These are phyloP conservation scores for Neohortaea acidophila DNA, from an alignment of 495 filamentous ascomycete genomes.

Conservation along the genomic window DNA sequence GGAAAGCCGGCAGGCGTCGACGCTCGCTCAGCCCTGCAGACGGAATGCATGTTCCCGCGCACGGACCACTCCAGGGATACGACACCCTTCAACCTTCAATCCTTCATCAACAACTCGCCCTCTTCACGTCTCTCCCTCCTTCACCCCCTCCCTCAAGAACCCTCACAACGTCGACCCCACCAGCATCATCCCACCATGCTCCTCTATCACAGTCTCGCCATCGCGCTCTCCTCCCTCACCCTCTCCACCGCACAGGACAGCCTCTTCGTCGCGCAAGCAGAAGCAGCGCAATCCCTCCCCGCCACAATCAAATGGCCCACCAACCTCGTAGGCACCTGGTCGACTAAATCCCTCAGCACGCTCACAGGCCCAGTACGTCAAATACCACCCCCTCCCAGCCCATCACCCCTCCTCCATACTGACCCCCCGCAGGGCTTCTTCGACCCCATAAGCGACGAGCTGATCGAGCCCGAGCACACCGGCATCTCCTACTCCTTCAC, in stretches of 20 bases:
- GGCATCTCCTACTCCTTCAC: slow-evolving; percentile 78
- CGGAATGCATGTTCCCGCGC: too few species aligned
- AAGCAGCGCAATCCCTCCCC: not conserved
- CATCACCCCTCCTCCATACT: not conserved
- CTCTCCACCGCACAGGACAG: slow-evolving; percentile 4
- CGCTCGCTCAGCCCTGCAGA: too few species aligned
- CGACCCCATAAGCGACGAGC: slow-evolving; percentile 49
- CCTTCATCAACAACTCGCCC: too few species aligned
- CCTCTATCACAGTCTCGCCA: slow-evolving; percentile 14
- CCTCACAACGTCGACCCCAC: too few species aligned
- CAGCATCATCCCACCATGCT: too few species aligned
- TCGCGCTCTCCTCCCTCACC: slow-evolving; percentile 3
- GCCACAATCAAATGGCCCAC: slow-evolving; percentile 1
- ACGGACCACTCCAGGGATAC: too few species aligned
- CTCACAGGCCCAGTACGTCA: slow-evolving; percentile 57
- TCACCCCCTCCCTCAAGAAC: too few species aligned
- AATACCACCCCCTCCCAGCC: not conserved
- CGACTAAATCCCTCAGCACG: slow-evolving; percentile 56
- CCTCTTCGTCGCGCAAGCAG: not conserved
- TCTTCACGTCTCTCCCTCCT: too few species aligned
- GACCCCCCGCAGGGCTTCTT: slow-evolving; percentile 46
- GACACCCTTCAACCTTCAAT: too few species aligned
- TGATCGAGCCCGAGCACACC: slow-evolving; percentile 53
- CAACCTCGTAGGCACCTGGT: slow-evolving; percentile 55
- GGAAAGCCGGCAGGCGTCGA: too few species aligned